Conservation (phyloP, 805 yeast genomes). For the Candida jianshihensis region DNA sequence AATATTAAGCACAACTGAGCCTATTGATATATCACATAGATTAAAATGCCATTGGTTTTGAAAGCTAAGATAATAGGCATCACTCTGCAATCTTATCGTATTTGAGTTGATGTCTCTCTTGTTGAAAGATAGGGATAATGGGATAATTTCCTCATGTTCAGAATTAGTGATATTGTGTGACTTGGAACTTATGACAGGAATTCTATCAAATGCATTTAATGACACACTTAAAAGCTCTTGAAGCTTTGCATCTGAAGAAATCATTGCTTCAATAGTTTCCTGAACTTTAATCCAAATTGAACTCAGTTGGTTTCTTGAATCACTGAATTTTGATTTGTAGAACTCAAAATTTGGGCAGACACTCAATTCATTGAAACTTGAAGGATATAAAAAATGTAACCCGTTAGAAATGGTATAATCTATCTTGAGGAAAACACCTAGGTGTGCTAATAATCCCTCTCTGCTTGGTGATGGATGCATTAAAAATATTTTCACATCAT, state of each 20-base stretch:
- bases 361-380: slow-evolving; percentile 62
- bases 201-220: slow-evolving; percentile 53
- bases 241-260: slow-evolving; percentile 35
- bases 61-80: slow-evolving; percentile 55
- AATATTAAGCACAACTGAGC: slow-evolving; percentile 38
- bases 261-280: slow-evolving; percentile 39
- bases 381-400: slow-evolving; percentile 61
- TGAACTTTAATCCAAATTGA: slow-evolving; percentile 58
- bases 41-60: slow-evolving; percentile 76
- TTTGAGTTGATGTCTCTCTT: slow-evolving; percentile 34
- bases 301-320: slow-evolving; percentile 53
- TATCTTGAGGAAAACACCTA: slow-evolving; percentile 59
- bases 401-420: slow-evolving; percentile 73
- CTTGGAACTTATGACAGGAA: slow-evolving; percentile 37
- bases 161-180: not conserved
- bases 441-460: slow-evolving; percentile 61
- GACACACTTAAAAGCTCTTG: slow-evolving; percentile 46
- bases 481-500: slow-evolving; percentile 52
- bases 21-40: slow-evolving; percentile 53
- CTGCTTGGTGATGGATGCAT: slow-evolving; percentile 67
- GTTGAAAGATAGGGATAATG: slow-evolving; percentile 33
- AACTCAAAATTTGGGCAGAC: slow-evolving; percentile 57
- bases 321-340: slow-evolving; percentile 55
- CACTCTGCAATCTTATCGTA: slow-evolving; percentile 45
- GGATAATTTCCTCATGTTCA: slow-evolving; percentile 33